Percentiles rank a stretch among this genome's conserved stretches.
phyloP scores from a whole-genome alignment of 1,284 basidiomycete species.

The Pyrrhoderma noxium region DNA sequence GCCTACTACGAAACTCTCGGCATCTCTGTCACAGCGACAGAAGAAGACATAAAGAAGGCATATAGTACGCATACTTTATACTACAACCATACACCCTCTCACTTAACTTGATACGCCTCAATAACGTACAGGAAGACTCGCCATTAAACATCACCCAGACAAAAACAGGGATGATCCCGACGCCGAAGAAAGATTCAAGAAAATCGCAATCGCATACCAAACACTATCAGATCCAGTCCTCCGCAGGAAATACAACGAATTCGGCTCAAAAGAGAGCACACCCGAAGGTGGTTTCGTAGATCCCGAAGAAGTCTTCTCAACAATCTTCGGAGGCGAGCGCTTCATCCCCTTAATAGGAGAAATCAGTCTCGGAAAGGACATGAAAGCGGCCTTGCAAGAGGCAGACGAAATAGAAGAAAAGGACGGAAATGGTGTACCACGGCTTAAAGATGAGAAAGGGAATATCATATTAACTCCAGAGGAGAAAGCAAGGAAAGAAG shows the following conservation, averaged over 20 bases:
- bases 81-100: not conserved
- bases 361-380: conserved; percentile 84
- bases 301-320: conserved; percentile 87
- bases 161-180: conserved; percentile 92
- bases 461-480: conserved; percentile 72
- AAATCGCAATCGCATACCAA: conserved; percentile 84
- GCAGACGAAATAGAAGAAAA: conserved; percentile 72
- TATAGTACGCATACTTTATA: conserved; percentile 55
- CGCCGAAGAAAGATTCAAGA: conserved; percentile 87
- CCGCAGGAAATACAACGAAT: conserved; percentile 92
- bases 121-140: conserved; percentile 61
- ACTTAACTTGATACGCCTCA: not conserved
- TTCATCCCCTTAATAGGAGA: conserved; percentile 80
- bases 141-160: conserved; percentile 89
- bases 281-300: conserved; percentile 72
- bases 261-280: conserved; percentile 71
- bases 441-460: conserved; percentile 56
- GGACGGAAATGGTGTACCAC: conserved; percentile 31
- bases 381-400: conserved; percentile 97
- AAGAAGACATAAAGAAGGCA: conserved; percentile 91
- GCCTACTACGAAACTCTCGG: conserved; percentile 85
- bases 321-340: conserved; percentile 85
- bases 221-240: conserved; percentile 82
- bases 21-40: conserved; percentile 65
- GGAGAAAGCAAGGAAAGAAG: conserved; percentile 74